Conservation (phyloP, 2,329 filamentous ascomycete species). For the Colletotrichum costaricense region DNA sequence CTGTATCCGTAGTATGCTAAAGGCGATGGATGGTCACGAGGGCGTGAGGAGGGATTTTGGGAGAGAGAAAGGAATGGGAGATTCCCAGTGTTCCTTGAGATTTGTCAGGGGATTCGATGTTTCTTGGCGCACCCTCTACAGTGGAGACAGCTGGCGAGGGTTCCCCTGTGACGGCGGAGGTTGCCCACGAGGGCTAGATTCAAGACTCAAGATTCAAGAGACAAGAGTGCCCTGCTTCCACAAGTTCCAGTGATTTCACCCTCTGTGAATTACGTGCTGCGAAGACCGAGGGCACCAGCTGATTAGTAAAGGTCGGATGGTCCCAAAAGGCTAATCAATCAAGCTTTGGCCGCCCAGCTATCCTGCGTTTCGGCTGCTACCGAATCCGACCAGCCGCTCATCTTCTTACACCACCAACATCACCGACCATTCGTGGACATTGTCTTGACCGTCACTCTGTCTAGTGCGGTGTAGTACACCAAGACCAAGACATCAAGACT, state of each 20-base stretch:
- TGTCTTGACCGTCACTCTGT: too few species aligned
- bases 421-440: too few species aligned
- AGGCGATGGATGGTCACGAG: too few species aligned
- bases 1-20: not conserved
- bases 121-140: conserved; percentile 12
- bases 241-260: too few species aligned
- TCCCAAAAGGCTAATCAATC: not conserved
- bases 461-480: not conserved
- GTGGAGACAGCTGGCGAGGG: not conserved
- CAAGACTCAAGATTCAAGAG: too few species aligned
- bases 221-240: too few species aligned
- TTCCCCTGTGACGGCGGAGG: not conserved
- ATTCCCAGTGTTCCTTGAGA: not conserved
- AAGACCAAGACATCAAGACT: not conserved
- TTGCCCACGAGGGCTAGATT: not conserved
- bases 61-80: not conserved
- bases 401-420: not conserved
- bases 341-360: conserved; percentile 25
- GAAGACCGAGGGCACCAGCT: not conserved
- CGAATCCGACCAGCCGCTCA: conserved; percentile 17
- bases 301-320: not conserved
- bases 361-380: conserved; percentile 30
- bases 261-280: not conserved
- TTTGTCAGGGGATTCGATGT: conserved; percentile 22
- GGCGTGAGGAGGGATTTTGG: not conserved